Base-by-base conservation (phyloP, 805 yeast genomes). In the Babjeviella inositovora region DNA sequence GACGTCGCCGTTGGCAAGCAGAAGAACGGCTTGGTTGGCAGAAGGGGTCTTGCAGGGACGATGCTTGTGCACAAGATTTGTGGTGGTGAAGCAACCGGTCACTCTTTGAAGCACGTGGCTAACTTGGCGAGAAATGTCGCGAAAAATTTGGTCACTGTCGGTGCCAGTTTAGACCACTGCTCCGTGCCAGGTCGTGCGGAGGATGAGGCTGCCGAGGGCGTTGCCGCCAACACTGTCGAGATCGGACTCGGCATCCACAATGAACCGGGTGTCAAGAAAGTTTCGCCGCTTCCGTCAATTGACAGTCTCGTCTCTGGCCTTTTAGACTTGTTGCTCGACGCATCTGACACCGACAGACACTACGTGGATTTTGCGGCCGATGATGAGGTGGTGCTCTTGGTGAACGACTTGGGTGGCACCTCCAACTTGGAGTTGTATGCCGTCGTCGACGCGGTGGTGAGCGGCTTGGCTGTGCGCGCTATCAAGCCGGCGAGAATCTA, bases 221-320 rank as follows among this genome's bases (percentile, higher is more conserved):
- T 81, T 30, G 60, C 50, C 14, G 59, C 47, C 4, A 54, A 70
- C 28, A 81, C 79, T 45, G 74, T 77, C 41, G 97, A 85, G 45
- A 60, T 85, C 28, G 97, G 97, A 14, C 74, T 85, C 71, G 97
- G 97, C 21, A 85, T 85, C 30, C 97, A 85, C 48, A 85, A 85
- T 39, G 97, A 85, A 45, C 90, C 94, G 1, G 96, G 96, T 30
- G 71, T 71, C 28, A 57, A 62, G 38, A 63, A 67, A 30, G 40
- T 66, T 17, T 49, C 57, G 14, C 75, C 77, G 10, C 67, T 85
- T 34, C 95, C 96, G 13, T 43, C 66, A 1, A 66, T 81, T 23
- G 72, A 68, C 10, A 63, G 62, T 0, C 50, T 87, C 15, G 54
- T 70, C 21, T 43, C 59, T 14, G 53, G 57, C 13, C 57, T 87